These are phyloP conservation scores for Rhizophora apiculata DNA, from an alignment of 345 rosid species.

Conservation along the genomic window DNA sequence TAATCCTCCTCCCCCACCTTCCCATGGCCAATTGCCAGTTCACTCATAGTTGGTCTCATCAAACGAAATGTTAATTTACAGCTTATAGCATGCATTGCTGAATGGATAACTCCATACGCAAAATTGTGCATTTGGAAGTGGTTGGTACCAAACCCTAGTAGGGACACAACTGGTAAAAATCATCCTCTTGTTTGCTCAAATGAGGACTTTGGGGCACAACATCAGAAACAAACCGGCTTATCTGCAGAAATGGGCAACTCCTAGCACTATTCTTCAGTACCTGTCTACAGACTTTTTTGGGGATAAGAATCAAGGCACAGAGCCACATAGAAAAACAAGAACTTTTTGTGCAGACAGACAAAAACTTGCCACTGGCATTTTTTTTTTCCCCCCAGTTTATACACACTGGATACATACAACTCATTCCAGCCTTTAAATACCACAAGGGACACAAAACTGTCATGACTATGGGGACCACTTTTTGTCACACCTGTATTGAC, in stretches of 20 bases:
- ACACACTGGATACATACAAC: too few species aligned
- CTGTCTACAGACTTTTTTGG: not conserved
- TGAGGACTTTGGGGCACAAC: not conserved
- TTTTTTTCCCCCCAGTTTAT: too few species aligned
- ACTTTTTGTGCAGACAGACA: too few species aligned
- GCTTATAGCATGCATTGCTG: not conserved
- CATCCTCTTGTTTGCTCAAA: not conserved
- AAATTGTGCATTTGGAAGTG: not conserved
- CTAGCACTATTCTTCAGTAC: not conserved
- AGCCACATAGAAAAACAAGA: too few species aligned
- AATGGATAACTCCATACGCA: not conserved
- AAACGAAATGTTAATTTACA: not conserved
- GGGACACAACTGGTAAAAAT: not conserved
- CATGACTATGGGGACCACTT: not conserved
- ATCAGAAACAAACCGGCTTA: not conserved
- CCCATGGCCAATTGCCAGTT: too few species aligned
- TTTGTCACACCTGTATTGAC: not conserved
- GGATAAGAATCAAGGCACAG: too few species aligned
- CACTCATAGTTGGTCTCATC: not conserved
- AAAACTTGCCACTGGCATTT: too few species aligned
- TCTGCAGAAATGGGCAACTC: not conserved
- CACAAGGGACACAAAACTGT: not conserved
- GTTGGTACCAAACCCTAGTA: not conserved
- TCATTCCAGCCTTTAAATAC: not conserved
- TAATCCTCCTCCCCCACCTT: too few species aligned